Evolutionary conservation across 164 flowering plant genomes (phyloP).

Genomic region (Litsea cubeba): DNA sequence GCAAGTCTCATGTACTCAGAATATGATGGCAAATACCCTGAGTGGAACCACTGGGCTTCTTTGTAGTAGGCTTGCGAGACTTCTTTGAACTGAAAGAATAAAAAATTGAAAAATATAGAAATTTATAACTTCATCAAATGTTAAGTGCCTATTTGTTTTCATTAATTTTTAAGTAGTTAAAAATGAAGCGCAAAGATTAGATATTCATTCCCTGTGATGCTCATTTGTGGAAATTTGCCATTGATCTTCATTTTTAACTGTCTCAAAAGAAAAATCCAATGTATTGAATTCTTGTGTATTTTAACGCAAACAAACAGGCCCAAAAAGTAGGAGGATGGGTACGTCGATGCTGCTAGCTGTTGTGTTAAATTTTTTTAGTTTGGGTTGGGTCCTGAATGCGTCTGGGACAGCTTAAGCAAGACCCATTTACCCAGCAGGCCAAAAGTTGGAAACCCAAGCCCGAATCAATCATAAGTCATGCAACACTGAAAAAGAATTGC

Average conservation of each 20-base stretch:
- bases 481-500: neutral
- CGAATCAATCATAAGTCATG: neutral
- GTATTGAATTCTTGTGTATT: too few species aligned
- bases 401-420: too few species aligned
- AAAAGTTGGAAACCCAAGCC: neutral
- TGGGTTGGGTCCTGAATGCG: too few species aligned
- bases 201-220: too few species aligned
- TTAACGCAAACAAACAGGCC: too few species aligned
- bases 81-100: neutral
- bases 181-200: neutral
- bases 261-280: too few species aligned
- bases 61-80: neutral
- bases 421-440: too few species aligned
- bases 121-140: too few species aligned
- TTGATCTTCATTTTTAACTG: too few species aligned
- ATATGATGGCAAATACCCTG: neutral
- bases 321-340: neutral
- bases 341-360: neutral
- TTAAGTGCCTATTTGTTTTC: neutral
- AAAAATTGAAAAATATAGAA: neutral
- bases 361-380: neutral
- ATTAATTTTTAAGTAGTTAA: neutral
- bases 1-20: slow-evolving; percentile 1
- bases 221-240: too few species aligned
- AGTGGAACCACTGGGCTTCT: neutral